Conservation (phyloP, 2,329 filamentous ascomycete species). For the Zasmidium angulare region DNA sequence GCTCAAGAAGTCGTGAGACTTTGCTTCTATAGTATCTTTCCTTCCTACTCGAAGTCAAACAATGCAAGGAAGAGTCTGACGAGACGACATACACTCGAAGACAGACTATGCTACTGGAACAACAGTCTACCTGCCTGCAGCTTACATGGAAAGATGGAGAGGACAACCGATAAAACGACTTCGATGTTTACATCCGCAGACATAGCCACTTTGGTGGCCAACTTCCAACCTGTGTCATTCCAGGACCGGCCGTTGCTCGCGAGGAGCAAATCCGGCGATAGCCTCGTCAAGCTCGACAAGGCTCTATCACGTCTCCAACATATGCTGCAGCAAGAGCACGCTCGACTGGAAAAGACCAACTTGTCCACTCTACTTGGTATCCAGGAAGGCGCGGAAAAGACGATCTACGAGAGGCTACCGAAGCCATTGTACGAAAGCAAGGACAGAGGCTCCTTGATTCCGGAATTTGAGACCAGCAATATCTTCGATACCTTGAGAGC, state of each 20-base stretch:
- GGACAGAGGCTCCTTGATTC: not conserved
- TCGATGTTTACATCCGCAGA: constrained; percentile 28
- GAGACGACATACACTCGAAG: no score
- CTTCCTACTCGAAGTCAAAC: no score
- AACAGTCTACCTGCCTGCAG: no score
- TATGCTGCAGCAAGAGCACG: constrained; percentile 5
- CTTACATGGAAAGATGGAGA: no score
- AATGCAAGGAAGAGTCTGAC: no score
- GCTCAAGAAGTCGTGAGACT: no score
- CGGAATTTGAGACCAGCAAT: not conserved
- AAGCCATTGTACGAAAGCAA: not conserved
- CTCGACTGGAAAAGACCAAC: constrained; percentile 6
- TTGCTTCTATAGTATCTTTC: no score
- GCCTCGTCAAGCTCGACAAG: constrained; percentile 13
- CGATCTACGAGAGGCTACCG: not conserved
- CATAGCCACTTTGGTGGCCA: constrained; percentile 26
- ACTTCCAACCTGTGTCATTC: constrained; percentile 22
- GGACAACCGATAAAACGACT: constrained; percentile 16
- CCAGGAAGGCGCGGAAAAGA: constrained; percentile 6
- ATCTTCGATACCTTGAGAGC: not conserved
- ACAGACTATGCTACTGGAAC: no score
- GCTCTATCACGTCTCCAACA: not conserved
- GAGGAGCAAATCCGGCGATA: constrained; percentile 19
- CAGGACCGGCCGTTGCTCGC: constrained; percentile 20
- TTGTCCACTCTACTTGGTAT: constrained; percentile 10